These are phyloP conservation scores for Paraphaeosphaeria minitans DNA, from an alignment of 2,329 filamentous ascomycete species.

Conservation along the genomic window DNA sequence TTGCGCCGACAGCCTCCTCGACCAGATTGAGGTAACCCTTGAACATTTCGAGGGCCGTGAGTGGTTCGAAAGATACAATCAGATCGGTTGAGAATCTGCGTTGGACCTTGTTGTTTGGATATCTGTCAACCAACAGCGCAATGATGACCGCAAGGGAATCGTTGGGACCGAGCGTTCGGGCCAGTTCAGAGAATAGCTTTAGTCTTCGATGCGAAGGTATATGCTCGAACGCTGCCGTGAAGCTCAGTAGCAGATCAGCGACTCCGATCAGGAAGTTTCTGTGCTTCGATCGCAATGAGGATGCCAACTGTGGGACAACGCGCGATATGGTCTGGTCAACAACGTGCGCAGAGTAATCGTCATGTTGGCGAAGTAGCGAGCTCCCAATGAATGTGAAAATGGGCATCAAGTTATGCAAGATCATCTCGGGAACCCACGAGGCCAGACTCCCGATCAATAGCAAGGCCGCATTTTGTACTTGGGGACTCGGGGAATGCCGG, in stretches of 20 bases:
- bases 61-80: constrained; percentile 71
- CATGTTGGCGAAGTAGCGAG: constrained; percentile 87
- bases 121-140: constrained; percentile 88
- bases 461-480: constrained; percentile 90
- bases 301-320: constrained; percentile 89
- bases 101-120: constrained; percentile 76
- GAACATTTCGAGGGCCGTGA: constrained; percentile 77
- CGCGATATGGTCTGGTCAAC: constrained; percentile 91
- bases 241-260: constrained; percentile 90
- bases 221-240: constrained; percentile 94
- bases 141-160: constrained; percentile 89
- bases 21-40: constrained; percentile 77
- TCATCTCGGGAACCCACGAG: constrained; percentile 83
- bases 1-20: constrained; percentile 74
- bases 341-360: constrained; percentile 96
- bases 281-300: constrained; percentile 78
- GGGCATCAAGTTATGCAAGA: constrained; percentile 97
- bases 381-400: constrained; percentile 98
- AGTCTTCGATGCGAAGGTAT: constrained; percentile 86
- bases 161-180: constrained; percentile 80
- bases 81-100: constrained; percentile 77
- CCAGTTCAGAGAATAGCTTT: constrained; percentile 81
- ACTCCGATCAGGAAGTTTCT: constrained; percentile 81
- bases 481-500: constrained; percentile 85
- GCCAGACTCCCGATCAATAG: constrained; percentile 87